Base-by-base conservation (phyloP, 179 eudicot genomes). In the Camellia oleifera region DNA sequence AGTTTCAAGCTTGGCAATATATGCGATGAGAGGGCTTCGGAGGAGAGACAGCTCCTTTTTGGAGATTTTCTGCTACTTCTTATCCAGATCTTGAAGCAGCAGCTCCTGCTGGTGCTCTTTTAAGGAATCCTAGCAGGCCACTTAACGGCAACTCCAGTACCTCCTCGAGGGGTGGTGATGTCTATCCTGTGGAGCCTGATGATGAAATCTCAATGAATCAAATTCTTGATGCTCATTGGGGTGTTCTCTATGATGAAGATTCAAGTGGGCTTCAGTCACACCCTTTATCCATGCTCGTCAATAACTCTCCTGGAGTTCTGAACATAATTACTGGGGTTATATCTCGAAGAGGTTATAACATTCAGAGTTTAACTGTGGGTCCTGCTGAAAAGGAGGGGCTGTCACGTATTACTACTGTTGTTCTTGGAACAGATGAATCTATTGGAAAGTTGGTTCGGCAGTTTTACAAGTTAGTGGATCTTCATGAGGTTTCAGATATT, bases 191-290 rank as follows among this genome's bases (percentile, higher is more conserved):
- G 89, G 97, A 93, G 83, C 83, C 87, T 56, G 82, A 80, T 53
- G 88, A 89, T 80, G 84, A 77, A 75, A 79, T 84, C 66, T 75
- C 80, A 56, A 75, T 80, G 66, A 84, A 87, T 87, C 89, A 88
- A 89, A 92, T 94, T 81, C 98, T 94, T 79, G 98, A 92, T 87
- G 95, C 98, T 45, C 89, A 94, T 78, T 94, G 97, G 98, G 98
- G 98, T 80, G 92, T 92, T 82, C 92, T 94, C 50, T 78, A 83
- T 70, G 92, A 88, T 61, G 91, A 87, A 78, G 98, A 94, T 90
- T 86, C 94, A 63, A 89, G 83, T 81, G 98, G 98, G 60, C 80
- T 88, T 75, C 88, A 86, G 72, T 94, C 98, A 67, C 98, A 94
- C 82, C 92, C 98, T 17, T 79, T 94, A 78, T 89, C 88, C 78